Evolutionary conservation across 2,329 filamentous ascomycete genomes (phyloP), one percentile per base, ranked within the genome.

Genomic region (Paraconiothyrium brasiliense): DNA sequence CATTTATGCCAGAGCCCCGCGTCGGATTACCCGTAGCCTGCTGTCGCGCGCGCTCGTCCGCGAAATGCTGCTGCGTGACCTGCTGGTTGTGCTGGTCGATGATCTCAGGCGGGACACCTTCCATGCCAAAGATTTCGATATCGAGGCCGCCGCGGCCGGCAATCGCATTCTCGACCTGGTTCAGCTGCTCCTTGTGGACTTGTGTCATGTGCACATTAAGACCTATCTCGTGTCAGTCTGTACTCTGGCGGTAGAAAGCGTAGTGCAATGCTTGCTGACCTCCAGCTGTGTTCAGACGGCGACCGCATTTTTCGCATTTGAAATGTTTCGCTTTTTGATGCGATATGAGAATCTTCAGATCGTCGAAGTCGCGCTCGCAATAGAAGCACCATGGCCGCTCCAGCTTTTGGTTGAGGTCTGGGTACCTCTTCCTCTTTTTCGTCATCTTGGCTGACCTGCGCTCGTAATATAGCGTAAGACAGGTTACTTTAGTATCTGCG

Each of bases 321-420:
- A 97, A 98, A 80, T 99, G 95, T 81, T 98, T 98, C n/a, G 94
- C 94, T 79, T 97, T 98, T 76, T 98, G 95, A 79, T 99, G 95
- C 60, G 92, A 94, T 71, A 97, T 96, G 67, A 99, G 89, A 70
- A 98, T 93, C 84, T 97, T 97, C 50, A 97, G 80, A 79, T 99
- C 95, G 79, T 98, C 94, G 78, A 98, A 99, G 81, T 98, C 94
- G 82, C 94, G 92, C 81, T 99, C 95, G 90, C 95, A 99, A 84
- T 99, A 99, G 82, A 97, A 99, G 83, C 95, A 99, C 94, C 94
- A 98, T 54, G 94, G 91, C 60, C 94, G 90, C 69, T 85, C 84
- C 65, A 99, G 87, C 70, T 97, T 85, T 81, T 98, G 93, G 82
- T 98, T 92, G 70, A 97, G 84, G 72, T 94, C 89, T 66, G 93